Base-by-base conservation (phyloP, 495 filamentous ascomycete genomes). In the Emericellopsis terricola region DNA sequence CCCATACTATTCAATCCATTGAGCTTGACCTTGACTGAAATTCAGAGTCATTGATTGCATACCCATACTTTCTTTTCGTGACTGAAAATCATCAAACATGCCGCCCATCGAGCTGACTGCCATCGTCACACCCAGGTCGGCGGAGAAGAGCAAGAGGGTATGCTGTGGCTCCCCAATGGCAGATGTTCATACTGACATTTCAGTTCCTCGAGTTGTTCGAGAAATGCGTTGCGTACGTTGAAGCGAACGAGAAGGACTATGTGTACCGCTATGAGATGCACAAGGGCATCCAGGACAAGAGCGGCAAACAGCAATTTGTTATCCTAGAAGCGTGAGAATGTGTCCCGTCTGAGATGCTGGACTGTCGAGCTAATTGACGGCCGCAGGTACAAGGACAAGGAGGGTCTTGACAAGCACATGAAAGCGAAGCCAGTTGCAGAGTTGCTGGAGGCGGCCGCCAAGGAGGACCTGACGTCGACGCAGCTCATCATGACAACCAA, bases 231-330 rank as follows among this genome's bases (percentile, higher is more conserved):
- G 23, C 6, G 6, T 26, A 26, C 11, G 23, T 26, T 6, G 6
- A 26, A 11, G 11, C 6, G 23, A 26, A 26, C 11, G 23, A 26
- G 23, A 6, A 11, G 6, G 23, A 26, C 23, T 26, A 6, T 26
- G 23, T 26, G 23, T 26, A 26, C 23, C 23, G 23, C 23, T 35
- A 35, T n/a, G 33, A 35, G 33, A 16, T 35, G 19, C 33, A 35
- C 4, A 7, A 8, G n/a, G 33, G 33, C 4, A 24, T 35, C 19
- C 2, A 23, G 15, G 33, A 35, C 7, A 21, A 35, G 15, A 35
- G 15, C n/a, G 23, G 23, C 6, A 8, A 5, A 27, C 17, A 35
- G 14, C 33, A 35, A 19, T 14, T 35, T 20, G 33, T 35, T 9
- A 13, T 35, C 33, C n/a, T 13, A 21, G 23, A 35, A 24, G 16